A percentile compares a stretch with the other conserved stretches of the same genome.
Conservation (phyloP, 306 rosid species). For the Vigna hirtella region DNA sequence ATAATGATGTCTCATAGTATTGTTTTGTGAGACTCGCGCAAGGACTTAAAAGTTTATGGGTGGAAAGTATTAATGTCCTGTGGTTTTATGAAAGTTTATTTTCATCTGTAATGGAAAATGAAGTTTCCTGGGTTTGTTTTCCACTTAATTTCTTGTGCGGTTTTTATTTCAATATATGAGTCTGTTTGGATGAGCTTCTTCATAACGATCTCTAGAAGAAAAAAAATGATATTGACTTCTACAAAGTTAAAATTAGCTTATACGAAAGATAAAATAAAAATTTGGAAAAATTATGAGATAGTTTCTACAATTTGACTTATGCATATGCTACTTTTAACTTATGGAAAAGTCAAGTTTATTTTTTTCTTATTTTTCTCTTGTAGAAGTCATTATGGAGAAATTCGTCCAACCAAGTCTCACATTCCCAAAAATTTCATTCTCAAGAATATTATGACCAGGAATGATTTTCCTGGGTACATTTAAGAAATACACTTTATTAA, state of each 20-base stretch:
- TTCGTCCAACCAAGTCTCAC: not conserved
- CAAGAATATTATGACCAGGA: not conserved
- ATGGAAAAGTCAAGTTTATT: too few relatives aligned
- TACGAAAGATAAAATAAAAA: too few relatives aligned
- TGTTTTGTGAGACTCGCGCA: not conserved
- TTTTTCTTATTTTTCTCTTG: too few relatives aligned
- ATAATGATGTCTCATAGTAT: not conserved
- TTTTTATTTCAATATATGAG: not conserved
- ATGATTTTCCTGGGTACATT: not conserved
- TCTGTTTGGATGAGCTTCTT: too few relatives aligned
- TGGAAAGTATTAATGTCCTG: slow-evolving; percentile 8
- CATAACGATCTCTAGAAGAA: too few relatives aligned
- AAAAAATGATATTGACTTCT: too few relatives aligned
- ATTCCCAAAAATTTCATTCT: not conserved
- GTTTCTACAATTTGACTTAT: too few relatives aligned
- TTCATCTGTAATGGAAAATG: slow-evolving; percentile 27
- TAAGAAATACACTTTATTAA: not conserved
- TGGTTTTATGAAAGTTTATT: slow-evolving; percentile 26
- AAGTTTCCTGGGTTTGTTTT: slow-evolving; percentile 30
- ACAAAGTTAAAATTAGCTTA: too few relatives aligned
- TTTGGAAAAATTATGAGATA: too few relatives aligned
- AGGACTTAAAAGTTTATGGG: slow-evolving; percentile 8
- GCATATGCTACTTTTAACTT: too few relatives aligned
- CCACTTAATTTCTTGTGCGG: slow-evolving; percentile 31
- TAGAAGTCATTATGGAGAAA: too few relatives aligned